Base-by-base conservation (phyloP, 2,329 filamentous ascomycete species). In the Pseudogymnoascus sp. region DNA sequence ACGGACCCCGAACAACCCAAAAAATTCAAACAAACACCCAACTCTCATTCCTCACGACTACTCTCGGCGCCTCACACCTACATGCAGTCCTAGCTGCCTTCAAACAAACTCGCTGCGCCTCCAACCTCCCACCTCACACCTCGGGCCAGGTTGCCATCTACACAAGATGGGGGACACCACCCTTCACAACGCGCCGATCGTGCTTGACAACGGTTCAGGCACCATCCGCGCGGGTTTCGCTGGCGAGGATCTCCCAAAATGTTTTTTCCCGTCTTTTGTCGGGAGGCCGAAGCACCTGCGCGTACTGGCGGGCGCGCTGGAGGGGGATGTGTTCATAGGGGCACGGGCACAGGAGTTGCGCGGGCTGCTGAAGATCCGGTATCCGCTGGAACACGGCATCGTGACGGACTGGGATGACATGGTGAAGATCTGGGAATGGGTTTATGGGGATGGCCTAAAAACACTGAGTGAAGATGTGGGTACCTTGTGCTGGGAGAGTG, bases 351-450 rank as follows among this genome's bases (percentile, higher is more conserved):
- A 93, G 70, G 92, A 97, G 73, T 82, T 96, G 72, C 86, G 93
- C 72, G 94, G 94, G 2, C 80, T 99, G 66, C 82, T 99, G 70
- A 99, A 97, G 83, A 97, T 99, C 71, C 84, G 87, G 68, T 97
- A 97, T 75, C 94, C 94, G 50, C 80, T 99, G 63, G 94, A 97
- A 78, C 94, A 99, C 75, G 94, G 94, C 70, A 95, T 99, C 71
- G 94, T 99, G 67, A 99, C 94, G 69, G 92, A 99, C 77, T 99
- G 94, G 94, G 94, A 97, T 74, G 94, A 99, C 74, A 99, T 99
- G 94, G 94, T 99, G 80, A 87, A 91, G 79, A 99, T 99, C 77
- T 99, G 94, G 94, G 90, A 95, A 72, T 94, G 96, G 73, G 92
- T 99, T 62, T 99, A 97, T 75, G 90, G 90, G 64, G 93, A 97